Evolutionary conservation across 164 flowering plant species (phyloP), one percentile per base, ranked within the genome.

Genomic region (Umbilicus rupestris): DNA sequence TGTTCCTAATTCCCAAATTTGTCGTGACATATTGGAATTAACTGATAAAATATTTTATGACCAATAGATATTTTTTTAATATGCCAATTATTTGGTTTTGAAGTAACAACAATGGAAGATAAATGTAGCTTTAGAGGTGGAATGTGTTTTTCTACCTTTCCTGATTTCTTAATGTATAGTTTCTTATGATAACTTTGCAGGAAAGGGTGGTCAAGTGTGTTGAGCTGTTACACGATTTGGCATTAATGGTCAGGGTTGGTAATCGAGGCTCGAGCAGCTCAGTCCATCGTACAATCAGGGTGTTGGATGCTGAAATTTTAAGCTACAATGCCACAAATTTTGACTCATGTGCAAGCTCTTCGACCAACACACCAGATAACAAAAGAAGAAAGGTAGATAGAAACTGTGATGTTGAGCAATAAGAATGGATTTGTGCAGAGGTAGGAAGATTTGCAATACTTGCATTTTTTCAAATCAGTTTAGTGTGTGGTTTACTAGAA

Each of bases 261-360:
- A 12, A 72, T 35, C 63, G 68, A 68, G 50, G 64, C 52, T 55
- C 71, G 26, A 65, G 57, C 65, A 73, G 41, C 20, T 65, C 79
- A 64, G 55, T 70, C 24, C 85, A 78, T 37, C 89, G 95, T 73
- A 97, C 98, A 37, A 84, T 79, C 63, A 96, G 98, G 71, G 97
- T 94, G 70, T 70, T 93, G 73, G 98, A 90, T 72, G 96, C 85
- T 35, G 85, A 90, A 64, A 85, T 89, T 72, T 79, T 85, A 77
- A 88, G 93, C 85, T 90, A 82, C 65, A 87, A 78, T 71, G 87
- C 84, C 45, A 70, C 72, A 73, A 69, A 80, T 63, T 76, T 70
- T 75, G 87, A 81, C 73, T 82, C 87, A 72, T 83, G 87, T 78
- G 79, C 83, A 71, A 55, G 33, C 60, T 28, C 60, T 55, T 55